A percentile compares a stretch with the other conserved stretches of the same genome.
Conservation (phyloP, 371 early-diverging fungal species). For the Syncephalis plumigaleata region DNA sequence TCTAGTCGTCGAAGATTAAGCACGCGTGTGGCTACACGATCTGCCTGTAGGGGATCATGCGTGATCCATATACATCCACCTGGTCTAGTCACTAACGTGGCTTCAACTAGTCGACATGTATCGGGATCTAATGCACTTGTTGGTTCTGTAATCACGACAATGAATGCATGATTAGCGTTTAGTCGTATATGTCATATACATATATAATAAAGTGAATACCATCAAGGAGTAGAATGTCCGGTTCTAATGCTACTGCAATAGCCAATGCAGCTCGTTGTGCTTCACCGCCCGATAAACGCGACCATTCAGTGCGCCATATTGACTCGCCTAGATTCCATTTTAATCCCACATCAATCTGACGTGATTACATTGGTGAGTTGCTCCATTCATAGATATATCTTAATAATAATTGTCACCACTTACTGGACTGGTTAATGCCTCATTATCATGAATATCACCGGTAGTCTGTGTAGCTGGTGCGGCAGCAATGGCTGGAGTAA, state of each 20-base stretch:
- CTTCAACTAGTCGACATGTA: constrained; percentile 51
- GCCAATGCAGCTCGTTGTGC: constrained; percentile 68
- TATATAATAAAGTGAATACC: constrained; percentile 19
- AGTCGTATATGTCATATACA: not conserved
- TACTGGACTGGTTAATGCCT: constrained; percentile 32
- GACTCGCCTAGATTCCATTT: constrained; percentile 48
- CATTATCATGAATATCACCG: not conserved
- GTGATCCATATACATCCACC: constrained; percentile 57
- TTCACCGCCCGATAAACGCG: constrained; percentile 74
- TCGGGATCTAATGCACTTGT: constrained; percentile 72
- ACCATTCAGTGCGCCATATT: constrained; percentile 58
- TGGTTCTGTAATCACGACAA: constrained; percentile 47
- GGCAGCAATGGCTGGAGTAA: too few relatives aligned
- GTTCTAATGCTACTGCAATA: constrained; percentile 63
- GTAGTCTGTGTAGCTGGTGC: too few relatives aligned
- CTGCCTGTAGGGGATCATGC: constrained; percentile 56
- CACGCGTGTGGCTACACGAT: constrained; percentile 30
- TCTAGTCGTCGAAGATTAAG: not conserved
- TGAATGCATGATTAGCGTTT: not conserved
- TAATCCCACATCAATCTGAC: constrained; percentile 28
- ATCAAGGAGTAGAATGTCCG: constrained; percentile 64
- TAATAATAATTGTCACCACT: constrained; percentile 1
- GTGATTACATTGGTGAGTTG: not conserved
- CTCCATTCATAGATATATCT: not conserved
- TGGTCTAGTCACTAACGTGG: constrained; percentile 30